Conservation (phyloP, 305 asterid species). For the Fraxinus greggii region DNA sequence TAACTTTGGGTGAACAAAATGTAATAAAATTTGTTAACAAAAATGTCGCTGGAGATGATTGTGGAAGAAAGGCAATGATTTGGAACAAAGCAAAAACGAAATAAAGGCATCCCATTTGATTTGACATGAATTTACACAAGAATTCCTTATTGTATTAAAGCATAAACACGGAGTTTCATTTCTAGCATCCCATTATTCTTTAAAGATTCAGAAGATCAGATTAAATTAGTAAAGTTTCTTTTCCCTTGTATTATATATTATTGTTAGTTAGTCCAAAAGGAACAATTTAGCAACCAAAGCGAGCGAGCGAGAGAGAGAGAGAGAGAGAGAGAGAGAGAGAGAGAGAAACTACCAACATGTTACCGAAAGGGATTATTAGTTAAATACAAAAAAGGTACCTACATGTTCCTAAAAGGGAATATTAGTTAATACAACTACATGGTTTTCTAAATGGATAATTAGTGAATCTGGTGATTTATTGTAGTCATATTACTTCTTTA, state of each 20-base stretch:
- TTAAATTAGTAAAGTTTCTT: neutral
- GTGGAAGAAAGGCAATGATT: neutral
- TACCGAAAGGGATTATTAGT: neutral
- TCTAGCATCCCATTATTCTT: neutral
- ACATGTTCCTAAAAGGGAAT: neutral
- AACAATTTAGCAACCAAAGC: neutral
- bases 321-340: neutral
- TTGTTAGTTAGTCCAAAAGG: neutral
- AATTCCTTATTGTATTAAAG: neutral
- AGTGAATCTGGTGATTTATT: neutral
- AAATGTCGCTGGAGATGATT: neutral
- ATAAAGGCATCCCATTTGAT: neutral
- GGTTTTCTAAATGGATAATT: neutral
- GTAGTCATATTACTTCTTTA: neutral
- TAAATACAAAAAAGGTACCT: neutral
- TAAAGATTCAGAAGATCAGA: neutral
- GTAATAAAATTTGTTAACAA: neutral
- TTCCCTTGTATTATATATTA: neutral
- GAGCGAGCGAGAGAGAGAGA: neutral
- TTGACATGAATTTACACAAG: neutral
- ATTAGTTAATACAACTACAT: neutral
- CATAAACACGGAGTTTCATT: neutral
- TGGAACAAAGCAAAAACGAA: neutral
- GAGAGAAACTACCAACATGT: neutral
- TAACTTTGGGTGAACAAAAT: neutral